phyloP scores from a whole-genome alignment of 768 basidiomycete species.

The Suillus placidus region DNA sequence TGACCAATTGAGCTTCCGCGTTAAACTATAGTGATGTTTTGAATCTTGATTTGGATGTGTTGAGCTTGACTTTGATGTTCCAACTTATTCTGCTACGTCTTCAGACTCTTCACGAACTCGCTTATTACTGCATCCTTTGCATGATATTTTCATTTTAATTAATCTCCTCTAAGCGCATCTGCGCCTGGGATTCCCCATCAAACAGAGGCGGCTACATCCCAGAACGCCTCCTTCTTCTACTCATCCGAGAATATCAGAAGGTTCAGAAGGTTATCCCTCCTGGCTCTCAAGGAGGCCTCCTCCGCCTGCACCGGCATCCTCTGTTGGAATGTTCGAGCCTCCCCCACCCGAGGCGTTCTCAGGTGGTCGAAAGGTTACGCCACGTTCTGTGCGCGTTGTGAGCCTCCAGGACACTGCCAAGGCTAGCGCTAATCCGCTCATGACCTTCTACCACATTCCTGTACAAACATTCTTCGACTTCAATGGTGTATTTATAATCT shows the following conservation, averaged over 20 bases:
- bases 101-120: constrained; percentile 34
- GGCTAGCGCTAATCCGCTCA: constrained; percentile 43
- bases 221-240: constrained; percentile 38
- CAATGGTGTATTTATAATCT: constrained; percentile 80
- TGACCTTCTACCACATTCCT: constrained; percentile 72
- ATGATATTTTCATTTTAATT: constrained; percentile 32
- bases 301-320: constrained; percentile 71
- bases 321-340: constrained; percentile 42
- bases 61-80: background rate
- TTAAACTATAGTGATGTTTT: no score
- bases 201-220: constrained; percentile 32
- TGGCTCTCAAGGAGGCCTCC: constrained; percentile 84
- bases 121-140: constrained; percentile 32
- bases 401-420: constrained; percentile 58
- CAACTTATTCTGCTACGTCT: constrained; percentile 26
- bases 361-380: constrained; percentile 76
- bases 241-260: constrained; percentile 40
- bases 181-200: constrained; percentile 19
- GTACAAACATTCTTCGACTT: constrained; percentile 88
- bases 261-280: constrained; percentile 75
- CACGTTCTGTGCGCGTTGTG: constrained; percentile 82
- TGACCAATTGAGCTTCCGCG: no score
- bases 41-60: no score
- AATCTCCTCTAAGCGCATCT: constrained; percentile 36
- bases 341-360: constrained; percentile 31